phyloP scores from a whole-genome alignment of 2,329 filamentous ascomycete species.

The Hymenoscyphus infarciens region DNA sequence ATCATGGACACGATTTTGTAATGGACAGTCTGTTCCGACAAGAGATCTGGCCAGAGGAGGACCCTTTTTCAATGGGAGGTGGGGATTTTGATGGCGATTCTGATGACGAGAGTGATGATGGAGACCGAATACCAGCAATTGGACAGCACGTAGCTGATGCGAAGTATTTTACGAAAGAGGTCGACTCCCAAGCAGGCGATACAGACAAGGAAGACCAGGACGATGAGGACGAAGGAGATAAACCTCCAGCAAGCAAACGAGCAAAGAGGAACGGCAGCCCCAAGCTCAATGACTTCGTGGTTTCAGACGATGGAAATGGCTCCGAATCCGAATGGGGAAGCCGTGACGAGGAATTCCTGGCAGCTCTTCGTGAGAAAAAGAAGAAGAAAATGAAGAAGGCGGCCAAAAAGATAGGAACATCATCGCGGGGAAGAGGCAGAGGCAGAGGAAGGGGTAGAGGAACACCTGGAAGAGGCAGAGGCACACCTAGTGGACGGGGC shows the following conservation, averaged over 20 bases:
- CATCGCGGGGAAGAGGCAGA: background rate
- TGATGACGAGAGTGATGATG: background rate
- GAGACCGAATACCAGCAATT: background rate
- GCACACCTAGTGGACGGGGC: background rate
- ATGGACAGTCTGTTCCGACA: background rate
- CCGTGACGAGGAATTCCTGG: background rate
- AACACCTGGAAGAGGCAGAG: background rate
- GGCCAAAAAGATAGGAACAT: background rate
- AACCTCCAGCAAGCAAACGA: background rate
- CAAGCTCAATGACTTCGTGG: background rate
- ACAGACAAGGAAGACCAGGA: background rate
- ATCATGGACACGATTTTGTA: background rate
- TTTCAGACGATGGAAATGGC: background rate
- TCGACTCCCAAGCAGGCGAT: background rate
- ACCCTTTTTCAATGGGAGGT: background rate
- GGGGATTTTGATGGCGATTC: background rate
- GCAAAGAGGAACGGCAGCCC: background rate
- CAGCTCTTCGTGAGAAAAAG: background rate
- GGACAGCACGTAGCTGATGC: background rate
- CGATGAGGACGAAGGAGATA: background rate
- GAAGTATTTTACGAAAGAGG: background rate
- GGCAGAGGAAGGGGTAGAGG: background rate
- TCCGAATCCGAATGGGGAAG: background rate
- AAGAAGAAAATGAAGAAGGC: background rate
- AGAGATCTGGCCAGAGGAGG: background rate